phyloP scores from a whole-genome alignment of 305 asterid species.

The Ruellia speciosa region DNA sequence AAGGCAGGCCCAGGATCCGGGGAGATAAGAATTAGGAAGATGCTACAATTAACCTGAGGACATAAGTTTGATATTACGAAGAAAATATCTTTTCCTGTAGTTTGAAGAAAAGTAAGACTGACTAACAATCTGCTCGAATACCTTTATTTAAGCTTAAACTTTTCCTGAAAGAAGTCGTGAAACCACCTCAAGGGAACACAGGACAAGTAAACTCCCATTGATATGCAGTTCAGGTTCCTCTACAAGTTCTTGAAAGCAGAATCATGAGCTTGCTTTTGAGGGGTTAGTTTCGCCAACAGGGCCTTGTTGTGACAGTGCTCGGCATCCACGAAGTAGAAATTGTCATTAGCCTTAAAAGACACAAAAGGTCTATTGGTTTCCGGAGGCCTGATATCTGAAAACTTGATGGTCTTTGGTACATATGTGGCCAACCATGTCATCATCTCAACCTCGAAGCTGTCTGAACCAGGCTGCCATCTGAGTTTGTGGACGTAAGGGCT shows the following conservation, averaged over 20 bases:
- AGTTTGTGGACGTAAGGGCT: constrained; percentile 83
- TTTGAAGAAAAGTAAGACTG: no score
- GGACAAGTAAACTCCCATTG: no score
- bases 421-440: constrained; percentile 73
- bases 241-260: constrained; percentile 49
- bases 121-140: no score
- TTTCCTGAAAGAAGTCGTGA: no score
- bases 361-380: constrained; percentile 64
- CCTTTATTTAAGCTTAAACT: no score
- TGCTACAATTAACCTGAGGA: no score
- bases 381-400: constrained; percentile 51
- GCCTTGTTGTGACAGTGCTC: constrained; percentile 85
- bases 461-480: constrained; percentile 89
- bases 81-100: no score
- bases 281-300: constrained; percentile 61
- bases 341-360: constrained; percentile 61
- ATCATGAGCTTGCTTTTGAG: constrained; percentile 34
- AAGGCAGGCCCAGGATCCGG: no score
- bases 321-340: constrained; percentile 59
- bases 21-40: no score
- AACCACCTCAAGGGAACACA: no score
- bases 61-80: no score
- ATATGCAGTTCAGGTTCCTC: no score
- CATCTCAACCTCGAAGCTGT: constrained; percentile 83
- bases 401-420: constrained; percentile 53